Base-by-base conservation (phyloP, 352 stramenopile genomes). In the Phytophthora meadii region DNA sequence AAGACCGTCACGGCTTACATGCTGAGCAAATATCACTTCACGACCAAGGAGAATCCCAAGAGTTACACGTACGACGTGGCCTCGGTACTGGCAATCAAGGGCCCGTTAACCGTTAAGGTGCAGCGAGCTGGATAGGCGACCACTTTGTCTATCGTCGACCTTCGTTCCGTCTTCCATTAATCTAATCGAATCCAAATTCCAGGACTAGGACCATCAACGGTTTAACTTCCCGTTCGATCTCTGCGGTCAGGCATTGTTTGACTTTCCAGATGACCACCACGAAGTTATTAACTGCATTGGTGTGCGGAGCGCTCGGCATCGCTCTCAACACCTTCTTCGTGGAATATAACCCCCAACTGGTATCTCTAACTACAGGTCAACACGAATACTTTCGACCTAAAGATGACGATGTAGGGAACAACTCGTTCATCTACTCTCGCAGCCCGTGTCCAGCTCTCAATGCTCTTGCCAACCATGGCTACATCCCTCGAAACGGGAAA, bases 381-480 rank as follows among this genome's bases (percentile, higher is more conserved):
- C 69, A 84, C 59, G 64, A 57, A 49, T 90, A 90, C 71, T 64
- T 79, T 39, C 79, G 79, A 15, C 79, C 82, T 8, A 37, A 44
- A 0, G 61, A 68, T 10, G 49, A 65, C 0, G 63, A 84, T 2
- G 73, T 83, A 44, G 79, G 76, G 17, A 78, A 70, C 65, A 72
- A 5, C 9, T 63, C 64, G 22, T 30, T 42, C 27, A 11, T 44
- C 8, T 79, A 67, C 57, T 65, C 58, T 25, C 74, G 74, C 53
- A 75, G 66, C 41, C 77, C 77, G 5, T 87, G 77, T 41, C 77
- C 77, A 22, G 69, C 70, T 8, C 60, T 87, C 36, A 87, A 87
- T 41, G 14, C 75, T 14, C 51, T 87, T 44, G 72, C 77, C 8
- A 87, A 87, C 63, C 75, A 87, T 59, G 76, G 76, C 37, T 58